A percentile compares a stretch with the other conserved stretches of the same genome.
These are phyloP conservation scores for Kuraishia ogatae DNA, from an alignment of 805 yeast species.

Conservation along the genomic window DNA sequence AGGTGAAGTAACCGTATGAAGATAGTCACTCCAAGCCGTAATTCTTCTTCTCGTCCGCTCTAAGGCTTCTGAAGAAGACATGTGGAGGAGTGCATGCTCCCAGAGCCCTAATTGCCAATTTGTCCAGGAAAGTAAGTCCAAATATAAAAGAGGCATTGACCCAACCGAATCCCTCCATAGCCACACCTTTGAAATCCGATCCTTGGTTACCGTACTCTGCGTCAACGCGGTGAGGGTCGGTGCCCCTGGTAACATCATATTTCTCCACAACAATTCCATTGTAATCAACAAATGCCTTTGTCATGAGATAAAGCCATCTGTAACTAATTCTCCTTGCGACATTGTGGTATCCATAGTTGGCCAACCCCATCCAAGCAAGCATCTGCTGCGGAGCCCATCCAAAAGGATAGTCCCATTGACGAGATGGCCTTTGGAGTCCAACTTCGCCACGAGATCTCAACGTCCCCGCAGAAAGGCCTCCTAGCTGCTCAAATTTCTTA, in stretches of 20 bases:
- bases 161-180: conserved; percentile 98
- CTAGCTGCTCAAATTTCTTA: conserved; percentile 69
- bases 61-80: conserved; percentile 44
- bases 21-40: conserved; percentile 33
- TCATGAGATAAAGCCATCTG: conserved; percentile 87
- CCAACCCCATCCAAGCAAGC: conserved; percentile 82
- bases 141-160: conserved; percentile 79
- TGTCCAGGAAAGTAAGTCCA: conserved; percentile 61
- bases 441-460: conserved; percentile 63
- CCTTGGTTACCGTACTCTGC: conserved; percentile 99
- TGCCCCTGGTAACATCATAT: conserved; percentile 77
- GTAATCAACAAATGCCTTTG: conserved; percentile 82
- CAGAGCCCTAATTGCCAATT: conserved; percentile 63
- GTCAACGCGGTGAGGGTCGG: conserved; percentile 83
- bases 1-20: neutral
- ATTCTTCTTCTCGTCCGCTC: conserved; percentile 27
- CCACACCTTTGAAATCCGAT: conserved; percentile 82
- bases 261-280: conserved; percentile 95
- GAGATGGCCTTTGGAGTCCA: conserved; percentile 62
- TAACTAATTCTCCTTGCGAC: conserved; percentile 66
- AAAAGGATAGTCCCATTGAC: conserved; percentile 97
- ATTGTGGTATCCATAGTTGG: conserved; percentile 57
- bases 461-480: conserved; percentile 87
- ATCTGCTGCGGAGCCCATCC: conserved; percentile 99
- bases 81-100: conserved; percentile 74